Base-by-base conservation (phyloP, 1,139 yeast species). In the Hemisphaericaspora xylofermentans region DNA sequence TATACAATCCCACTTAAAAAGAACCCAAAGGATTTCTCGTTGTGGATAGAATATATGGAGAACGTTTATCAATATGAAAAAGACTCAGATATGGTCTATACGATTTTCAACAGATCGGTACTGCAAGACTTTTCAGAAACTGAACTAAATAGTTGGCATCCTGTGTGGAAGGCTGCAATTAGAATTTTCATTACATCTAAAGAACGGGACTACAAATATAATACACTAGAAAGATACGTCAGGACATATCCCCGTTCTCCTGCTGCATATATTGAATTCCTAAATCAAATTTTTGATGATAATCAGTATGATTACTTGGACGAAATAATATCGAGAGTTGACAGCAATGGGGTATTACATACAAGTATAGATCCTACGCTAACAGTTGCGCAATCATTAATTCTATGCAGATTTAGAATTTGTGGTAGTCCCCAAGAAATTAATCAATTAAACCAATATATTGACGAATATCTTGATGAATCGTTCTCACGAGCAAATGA, bases 31-130 rank as follows among this genome's bases (percentile, higher is more conserved):
- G 42, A 52, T 22, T 47, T 50, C 1, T 43, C 52, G 1, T 35
- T 52, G 9, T 72, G 76, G 76, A 48, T 56, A 7, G 52, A 56
- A 6, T 68, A 73, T 40, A 47, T 74, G 38, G 52, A 56, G 5
- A 55, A 52, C 29, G 61, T 66, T 1, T 54, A 49, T 21, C 49
- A 54, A 36, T 66, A 57, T 39, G 42, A 55, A 3, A 32, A 39
- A 56, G 2, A 43, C 61, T 6, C 10, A 24, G 6, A 5, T 5
- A 4, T 5, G 6, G 27, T 24, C n/a, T 9, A 24, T 24, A n/a
- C 12, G 13, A 24, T 24, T n/a, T 62, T 64, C 40, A 53, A 55
- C 35, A 35, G 69, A 36, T 51, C 64, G 2, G 43, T 57, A 5
- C 39, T 36, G 10, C 19, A 16, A 24, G 45, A 44, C 6, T 4